Evolutionary conservation across 257 asterid genomes (phyloP), one percentile per base, ranked within the genome.

Genomic region (Jasminum sambac): DNA sequence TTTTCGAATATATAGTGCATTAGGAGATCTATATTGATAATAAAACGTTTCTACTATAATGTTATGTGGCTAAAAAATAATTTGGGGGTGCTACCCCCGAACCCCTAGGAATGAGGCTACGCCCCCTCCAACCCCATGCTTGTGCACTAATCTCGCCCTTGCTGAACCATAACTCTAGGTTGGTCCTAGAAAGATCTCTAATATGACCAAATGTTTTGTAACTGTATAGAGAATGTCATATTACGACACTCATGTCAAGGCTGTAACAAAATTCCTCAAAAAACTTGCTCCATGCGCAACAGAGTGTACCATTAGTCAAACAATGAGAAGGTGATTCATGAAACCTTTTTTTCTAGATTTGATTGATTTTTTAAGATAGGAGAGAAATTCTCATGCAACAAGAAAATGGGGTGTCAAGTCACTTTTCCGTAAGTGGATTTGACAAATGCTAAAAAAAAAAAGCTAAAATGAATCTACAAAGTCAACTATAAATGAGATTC

Each of bases 401-500:
- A 6, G 16, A 21, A 55, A 19, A 23, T 55, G 62, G 34, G 62
- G 21, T 55, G 62, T 23, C 21, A 23, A 55, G 23, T 55, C 6
- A 55, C 62, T 21, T 23, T 55, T 55, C 23, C 62, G 4, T 3
- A 55, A 55, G 62, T 55, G 62, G 62, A 55, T 23, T 55, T 55
- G 23, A 14, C 6, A 55, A 55, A 55, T 9, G 14, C 6, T 2
- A 3, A 23, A 19, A 55, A 55, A 3, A 23, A 19, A 55, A 55
- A 55, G 62, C 34, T 55, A 30, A 55, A 55, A 55, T 55, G 34
- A 10, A 55, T 55, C 62, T 11, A 14, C 23, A 7, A 55, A 55
- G 62, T 55, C 62, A 23, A 16, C 62, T 23, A 23, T n/a, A n/a
- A n/a, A n/a, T 55, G 21, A 21, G 62, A 55, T 55, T 55, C 62